Evolutionary conservation across 495 filamentous ascomycete species (phyloP), one percentile per base, ranked within the genome.

Genomic region (Immersiella caudata): DNA sequence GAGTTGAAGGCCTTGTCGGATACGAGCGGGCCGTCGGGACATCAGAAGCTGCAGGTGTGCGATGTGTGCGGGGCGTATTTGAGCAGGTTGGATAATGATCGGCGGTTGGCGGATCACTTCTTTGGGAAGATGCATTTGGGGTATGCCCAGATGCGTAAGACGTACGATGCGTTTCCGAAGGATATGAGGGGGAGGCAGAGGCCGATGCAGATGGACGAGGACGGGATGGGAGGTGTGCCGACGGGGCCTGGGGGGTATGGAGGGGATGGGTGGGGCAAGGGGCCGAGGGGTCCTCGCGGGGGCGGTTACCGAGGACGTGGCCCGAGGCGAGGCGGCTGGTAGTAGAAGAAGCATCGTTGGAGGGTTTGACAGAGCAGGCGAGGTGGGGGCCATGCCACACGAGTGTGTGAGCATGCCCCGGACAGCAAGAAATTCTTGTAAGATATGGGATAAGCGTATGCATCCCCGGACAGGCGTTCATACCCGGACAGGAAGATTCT

Each of bases 91-190:
- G 95, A 99, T 75, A 99, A 99, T 73, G 95, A 99, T 74, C 86
- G 95, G 21, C 83, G 95, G 29, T 74, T 99, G 77, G 95, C 95
- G 27, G 95, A 99, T 77, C 95, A 99, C 74, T 99, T 99, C 78
- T 98, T 96, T 76, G 95, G 95, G 33, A 99, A 99, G 83, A 98
- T 99, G 96, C 95, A 99, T 74, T 82, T 99, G 74, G 95, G 95
- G 0, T 99, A 97, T 76, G 94, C 95, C 36, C 91, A 96, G 80
- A 99, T 99, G 95, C 87, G 95, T 68, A 95, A 92, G 83, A 93
- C 91, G 14, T 91, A 83, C 71, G 95, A 97, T 69, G 81, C 84
- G n/a, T 85, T 99, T 64, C 89, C 89, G 64, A 92, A 92, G 78
- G 95, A 99, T 76, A 81, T 96, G 67, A 88, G 91, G 64, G 79